phyloP scores from a whole-genome alignment of 2,329 filamentous ascomycete genomes.

The Exophiala xenobiotica region DNA sequence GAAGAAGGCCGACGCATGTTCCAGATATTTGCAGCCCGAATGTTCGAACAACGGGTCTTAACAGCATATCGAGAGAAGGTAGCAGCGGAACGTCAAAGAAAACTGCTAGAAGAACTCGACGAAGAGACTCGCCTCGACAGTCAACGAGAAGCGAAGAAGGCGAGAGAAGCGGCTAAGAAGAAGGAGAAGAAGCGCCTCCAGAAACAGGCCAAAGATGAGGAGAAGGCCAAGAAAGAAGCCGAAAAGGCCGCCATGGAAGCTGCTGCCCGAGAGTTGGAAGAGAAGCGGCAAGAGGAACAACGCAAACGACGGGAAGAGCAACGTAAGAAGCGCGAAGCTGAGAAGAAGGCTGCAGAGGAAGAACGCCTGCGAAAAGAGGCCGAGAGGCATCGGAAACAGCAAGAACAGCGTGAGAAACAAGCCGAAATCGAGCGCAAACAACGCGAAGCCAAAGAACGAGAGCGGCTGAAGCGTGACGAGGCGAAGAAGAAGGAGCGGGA shows the following conservation, averaged over 20 bases:
- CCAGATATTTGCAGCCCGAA: conserved; percentile 96
- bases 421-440: conserved; percentile 82
- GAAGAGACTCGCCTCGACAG: conserved; percentile 76
- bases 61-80: conserved; percentile 98
- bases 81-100: conserved; percentile 83
- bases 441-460: conserved; percentile 73
- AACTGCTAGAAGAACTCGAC: conserved; percentile 85
- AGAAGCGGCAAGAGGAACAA: conserved; percentile 76
- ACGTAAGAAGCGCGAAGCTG: conserved; percentile 83
- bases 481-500: conserved; percentile 76
- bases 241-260: conserved; percentile 87
- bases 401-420: conserved; percentile 83
- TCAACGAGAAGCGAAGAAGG: conserved; percentile 86
- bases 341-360: conserved; percentile 62
- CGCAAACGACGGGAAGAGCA: conserved; percentile 83
- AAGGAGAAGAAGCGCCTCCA: conserved; percentile 91
- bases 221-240: conserved; percentile 81
- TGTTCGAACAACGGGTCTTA: conserved; percentile 97
- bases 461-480: conserved; percentile 73
- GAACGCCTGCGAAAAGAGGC: conserved; percentile 65
- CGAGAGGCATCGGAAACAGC: conserved; percentile 73
- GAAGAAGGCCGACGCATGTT: conserved; percentile 98
- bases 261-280: conserved; percentile 70
- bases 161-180: conserved; percentile 88
- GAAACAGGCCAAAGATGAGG: conserved; percentile 85